phyloP scores from a whole-genome alignment of 768 basidiomycete genomes.

The Trametes gibbosa region DNA sequence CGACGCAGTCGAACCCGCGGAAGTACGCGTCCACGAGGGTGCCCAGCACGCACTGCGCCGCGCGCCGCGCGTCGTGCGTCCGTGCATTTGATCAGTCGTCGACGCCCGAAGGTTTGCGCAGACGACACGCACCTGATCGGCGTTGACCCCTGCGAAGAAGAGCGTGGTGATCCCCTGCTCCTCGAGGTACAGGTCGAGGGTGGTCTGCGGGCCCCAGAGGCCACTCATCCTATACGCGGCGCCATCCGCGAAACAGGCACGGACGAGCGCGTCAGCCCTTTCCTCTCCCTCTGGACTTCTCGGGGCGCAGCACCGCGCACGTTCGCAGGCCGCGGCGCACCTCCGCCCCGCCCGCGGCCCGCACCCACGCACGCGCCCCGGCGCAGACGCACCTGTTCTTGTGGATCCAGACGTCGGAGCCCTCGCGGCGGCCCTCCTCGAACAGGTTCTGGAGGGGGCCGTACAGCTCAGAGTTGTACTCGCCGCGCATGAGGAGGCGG shows the following conservation, averaged over 20 bases:
- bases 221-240: slow-evolving; percentile 53
- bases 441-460: slow-evolving; percentile 59
- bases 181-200: slow-evolving; percentile 58
- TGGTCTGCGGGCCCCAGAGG: slow-evolving; percentile 62
- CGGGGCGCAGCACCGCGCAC: background rate
- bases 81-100: too few relatives aligned
- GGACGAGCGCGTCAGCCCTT: too few relatives aligned
- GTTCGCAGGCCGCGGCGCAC: background rate
- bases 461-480: slow-evolving; percentile 58
- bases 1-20: slow-evolving; percentile 61
- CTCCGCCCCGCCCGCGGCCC: background rate
- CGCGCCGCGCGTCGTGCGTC: too few relatives aligned
- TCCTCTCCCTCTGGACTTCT: too few relatives aligned
- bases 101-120: background rate
- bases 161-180: slow-evolving; percentile 62
- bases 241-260: too few relatives aligned
- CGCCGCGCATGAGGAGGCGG: slow-evolving; percentile 54
- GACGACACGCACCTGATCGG: slow-evolving; percentile 56
- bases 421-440: slow-evolving; percentile 46
- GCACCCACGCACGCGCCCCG: background rate
- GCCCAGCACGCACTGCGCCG: slow-evolving; percentile 57
- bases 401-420: slow-evolving; percentile 70
- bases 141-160: slow-evolving; percentile 63
- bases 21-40: slow-evolving; percentile 64
- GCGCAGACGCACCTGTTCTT: slow-evolving; percentile 52